A percentile compares a stretch with the other conserved stretches of the same genome.
Conservation (phyloP, 345 rosid species). For the Carallia pectinifolia region DNA sequence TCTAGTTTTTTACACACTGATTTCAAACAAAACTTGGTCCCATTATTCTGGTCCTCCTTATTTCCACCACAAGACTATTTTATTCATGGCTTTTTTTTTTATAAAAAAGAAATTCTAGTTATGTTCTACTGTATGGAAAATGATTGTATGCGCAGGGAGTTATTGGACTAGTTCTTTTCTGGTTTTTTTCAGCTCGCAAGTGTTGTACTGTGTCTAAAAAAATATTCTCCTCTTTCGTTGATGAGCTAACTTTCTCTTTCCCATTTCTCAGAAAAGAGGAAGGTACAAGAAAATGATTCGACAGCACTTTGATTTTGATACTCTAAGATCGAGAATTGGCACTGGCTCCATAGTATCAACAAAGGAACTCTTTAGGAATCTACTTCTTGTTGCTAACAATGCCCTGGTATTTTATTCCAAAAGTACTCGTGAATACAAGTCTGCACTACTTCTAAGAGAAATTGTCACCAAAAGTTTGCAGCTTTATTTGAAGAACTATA, state of each 20-base stretch:
- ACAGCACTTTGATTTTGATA: conserved; percentile 73
- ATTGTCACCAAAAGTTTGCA: conserved; percentile 46
- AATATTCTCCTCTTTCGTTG: not conserved
- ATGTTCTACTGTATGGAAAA: no score
- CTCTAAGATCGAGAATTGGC: conserved; percentile 57
- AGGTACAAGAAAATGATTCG: conserved; percentile 77
- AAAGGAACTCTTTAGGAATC: conserved; percentile 61
- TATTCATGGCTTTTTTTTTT: not conserved
- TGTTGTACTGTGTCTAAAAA: no score
- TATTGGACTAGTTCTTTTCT: no score
- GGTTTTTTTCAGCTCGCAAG: no score
- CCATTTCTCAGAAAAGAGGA: conserved; percentile 66
- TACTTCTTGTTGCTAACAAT: conserved; percentile 73
- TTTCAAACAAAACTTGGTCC: not conserved
- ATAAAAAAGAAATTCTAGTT: no score
- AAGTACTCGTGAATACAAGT: conserved; percentile 80
- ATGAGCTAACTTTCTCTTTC: conserved; percentile 16
- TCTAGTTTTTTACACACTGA: no score
- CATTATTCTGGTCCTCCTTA: not conserved
- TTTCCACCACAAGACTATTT: not conserved
- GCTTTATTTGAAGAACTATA: conserved; percentile 37
- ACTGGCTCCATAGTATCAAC: conserved; percentile 41
- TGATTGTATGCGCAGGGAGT: no score
- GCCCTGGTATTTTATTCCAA: conserved; percentile 69
- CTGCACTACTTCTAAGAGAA: conserved; percentile 57